Base-by-base conservation (phyloP, 2,329 filamentous ascomycete species). In the Epichloe aotearoae region DNA sequence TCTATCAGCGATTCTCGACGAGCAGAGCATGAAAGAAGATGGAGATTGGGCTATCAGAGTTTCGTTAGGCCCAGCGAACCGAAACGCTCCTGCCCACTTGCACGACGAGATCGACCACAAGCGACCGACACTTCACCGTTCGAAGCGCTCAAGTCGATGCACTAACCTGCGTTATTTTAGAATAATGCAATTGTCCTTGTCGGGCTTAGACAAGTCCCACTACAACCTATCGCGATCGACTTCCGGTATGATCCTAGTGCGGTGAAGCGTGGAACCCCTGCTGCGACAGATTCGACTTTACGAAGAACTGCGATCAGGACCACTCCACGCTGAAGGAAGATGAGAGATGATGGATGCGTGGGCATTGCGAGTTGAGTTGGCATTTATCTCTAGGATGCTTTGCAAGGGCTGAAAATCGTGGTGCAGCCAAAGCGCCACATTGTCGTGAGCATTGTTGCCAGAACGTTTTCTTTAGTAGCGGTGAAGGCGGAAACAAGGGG, bases 331-430 rank as follows among this genome's bases (percentile, higher is more conserved):
- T 26, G 3, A 47, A 42, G 30, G 15, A 41, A 40, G 34, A 17
- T 40, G 36, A 50, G 48, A 46, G 19, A 23, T 46, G 48, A 50
- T 12, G 19, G 14, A 44, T 47, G 38, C 5, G 50, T 47, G 45
- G 33, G 33, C 23, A 39, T 36, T 11, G 1, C 20, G 5, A 42
- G 38, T 37, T 45, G 45, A 44, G 26, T 42, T 47, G 48, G 48
- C 34, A 34, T 39, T 17, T 3, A 14, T 10, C n/a, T 43, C 19
- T 44, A 33, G 39, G 30, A 43, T 44, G 45, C 23, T 20, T 46
- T 47, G 43, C 19, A 37, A 51, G 37, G 26, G 34, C 23, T 14
- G 15, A 30, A 8, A 17, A 43, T 36, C 33, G 19, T 4, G 33
- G 23, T 46, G 41, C 34, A 46, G 33, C 34, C 43, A 15, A 33